These are phyloP conservation scores for Magnolia kwangsiensis DNA, from an alignment of 164 flowering plant genomes.

Conservation along the genomic window DNA sequence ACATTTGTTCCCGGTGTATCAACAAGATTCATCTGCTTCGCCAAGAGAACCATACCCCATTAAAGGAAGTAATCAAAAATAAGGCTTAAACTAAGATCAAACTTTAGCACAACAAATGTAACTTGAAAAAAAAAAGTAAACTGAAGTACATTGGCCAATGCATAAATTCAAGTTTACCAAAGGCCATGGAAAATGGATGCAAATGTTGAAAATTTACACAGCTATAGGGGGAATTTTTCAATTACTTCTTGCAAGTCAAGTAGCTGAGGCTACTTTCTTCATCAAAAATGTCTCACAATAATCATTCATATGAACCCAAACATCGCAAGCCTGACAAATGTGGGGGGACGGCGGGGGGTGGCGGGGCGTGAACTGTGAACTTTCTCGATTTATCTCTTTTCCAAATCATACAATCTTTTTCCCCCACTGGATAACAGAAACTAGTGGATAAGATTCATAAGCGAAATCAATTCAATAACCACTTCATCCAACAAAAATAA, in stretches of 20 bases:
- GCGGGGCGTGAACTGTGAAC: too few relatives aligned
- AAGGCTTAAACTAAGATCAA: background rate
- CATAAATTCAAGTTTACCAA: background rate
- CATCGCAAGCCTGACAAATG: background rate
- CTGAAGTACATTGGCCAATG: background rate
- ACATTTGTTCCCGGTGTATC: conserved; percentile 99
- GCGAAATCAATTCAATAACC: too few relatives aligned
- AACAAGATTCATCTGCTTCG: conserved; percentile 79
- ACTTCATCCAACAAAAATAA: too few relatives aligned
- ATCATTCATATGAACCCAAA: background rate
- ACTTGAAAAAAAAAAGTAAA: background rate
- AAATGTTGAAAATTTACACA: background rate
- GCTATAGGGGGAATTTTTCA: background rate
- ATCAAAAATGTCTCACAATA: background rate
- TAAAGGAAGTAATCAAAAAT: background rate
- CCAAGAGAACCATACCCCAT: background rate
- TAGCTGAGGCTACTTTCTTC: background rate
- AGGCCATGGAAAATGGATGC: background rate
- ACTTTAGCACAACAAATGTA: background rate
- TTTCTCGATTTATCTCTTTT: too few relatives aligned
- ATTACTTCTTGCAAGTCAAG: background rate
- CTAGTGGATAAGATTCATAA: too few relatives aligned
- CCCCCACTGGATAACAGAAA: too few relatives aligned
- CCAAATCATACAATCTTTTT: too few relatives aligned
- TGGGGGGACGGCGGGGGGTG: too few relatives aligned